These are phyloP conservation scores for Camelina sativa DNA, from an alignment of 345 rosid species.

Conservation along the genomic window DNA sequence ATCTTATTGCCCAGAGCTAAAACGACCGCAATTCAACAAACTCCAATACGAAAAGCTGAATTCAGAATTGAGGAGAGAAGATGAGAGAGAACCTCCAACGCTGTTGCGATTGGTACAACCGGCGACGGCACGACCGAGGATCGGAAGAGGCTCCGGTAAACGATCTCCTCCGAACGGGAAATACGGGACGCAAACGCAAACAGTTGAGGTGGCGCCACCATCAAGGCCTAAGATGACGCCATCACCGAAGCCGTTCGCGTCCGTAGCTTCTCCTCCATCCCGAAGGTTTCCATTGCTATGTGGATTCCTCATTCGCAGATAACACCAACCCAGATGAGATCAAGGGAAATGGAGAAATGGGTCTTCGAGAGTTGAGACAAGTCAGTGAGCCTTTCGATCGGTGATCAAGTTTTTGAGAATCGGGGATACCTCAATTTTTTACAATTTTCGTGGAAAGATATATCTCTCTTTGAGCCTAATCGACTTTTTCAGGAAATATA, in stretches of 20 bases:
- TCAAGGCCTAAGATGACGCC: conserved; percentile 46
- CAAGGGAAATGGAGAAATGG: conserved; percentile 27
- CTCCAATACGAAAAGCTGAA: neutral
- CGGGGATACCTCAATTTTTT: neutral
- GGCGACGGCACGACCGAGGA: conserved; percentile 43
- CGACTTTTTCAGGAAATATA: conserved; percentile 2
- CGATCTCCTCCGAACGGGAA: conserved; percentile 17
- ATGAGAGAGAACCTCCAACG: conserved; percentile 44
- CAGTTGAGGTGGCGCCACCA: conserved; percentile 51
- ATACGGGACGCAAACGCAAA: conserved; percentile 48
- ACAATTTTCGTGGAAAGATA: neutral
- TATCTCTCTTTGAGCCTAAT: neutral
- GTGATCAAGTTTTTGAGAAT: conserved; percentile 6
- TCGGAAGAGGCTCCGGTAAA: conserved; percentile 41
- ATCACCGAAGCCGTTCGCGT: conserved; percentile 34
- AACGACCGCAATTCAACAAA: neutral
- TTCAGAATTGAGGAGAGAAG: neutral
- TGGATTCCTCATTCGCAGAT: conserved; percentile 33
- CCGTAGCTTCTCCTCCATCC: neutral
- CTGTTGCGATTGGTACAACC: conserved; percentile 49
- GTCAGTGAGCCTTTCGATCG: neutral
- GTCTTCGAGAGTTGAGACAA: conserved; percentile 7
- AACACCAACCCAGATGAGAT: conserved; percentile 41
- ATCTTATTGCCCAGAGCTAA: neutral
- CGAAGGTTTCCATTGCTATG: conserved; percentile 37